Percentiles rank a stretch among this genome's conserved stretches.
phyloP scores from a whole-genome alignment of 106 monocot species.

The Triglochin maritima region DNA sequence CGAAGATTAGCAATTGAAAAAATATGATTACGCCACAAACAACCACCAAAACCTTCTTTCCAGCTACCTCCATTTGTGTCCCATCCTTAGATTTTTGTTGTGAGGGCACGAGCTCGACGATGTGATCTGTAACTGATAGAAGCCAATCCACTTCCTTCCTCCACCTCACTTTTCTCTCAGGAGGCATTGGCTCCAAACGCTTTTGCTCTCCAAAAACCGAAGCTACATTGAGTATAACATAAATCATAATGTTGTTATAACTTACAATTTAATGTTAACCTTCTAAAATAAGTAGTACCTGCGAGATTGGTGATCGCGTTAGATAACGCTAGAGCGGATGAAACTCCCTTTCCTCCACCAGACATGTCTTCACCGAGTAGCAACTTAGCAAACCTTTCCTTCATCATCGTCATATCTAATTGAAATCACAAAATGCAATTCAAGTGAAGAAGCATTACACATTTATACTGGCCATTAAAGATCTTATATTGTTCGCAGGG shows the following conservation, averaged over 20 bases:
- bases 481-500: too few species aligned
- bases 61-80: conserved; percentile 58
- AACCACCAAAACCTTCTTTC: background rate
- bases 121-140: conserved; percentile 73
- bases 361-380: conserved; percentile 46
- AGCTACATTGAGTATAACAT: conserved; percentile 23
- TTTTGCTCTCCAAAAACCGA: conserved; percentile 81
- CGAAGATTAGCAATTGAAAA: background rate
- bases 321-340: conserved; percentile 41
- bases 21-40: background rate
- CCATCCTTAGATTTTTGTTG: conserved; percentile 49
- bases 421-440: background rate
- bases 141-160: conserved; percentile 75
- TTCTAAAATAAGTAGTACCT: conserved; percentile 5
- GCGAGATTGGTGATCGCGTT: conserved; percentile 52
- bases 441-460: background rate
- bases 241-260: background rate
- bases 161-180: conserved; percentile 59
- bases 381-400: conserved; percentile 42
- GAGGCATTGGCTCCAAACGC: conserved; percentile 61
- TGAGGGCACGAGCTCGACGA: conserved; percentile 67
- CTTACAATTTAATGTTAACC: too few species aligned
- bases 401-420: conserved; percentile 29
- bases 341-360: conserved; percentile 43
- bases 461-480: too few species aligned